A percentile compares a stretch with the other conserved stretches of the same genome.
Conservation (phyloP, 2,329 filamentous ascomycete species). For the Cytospora piceicola region DNA sequence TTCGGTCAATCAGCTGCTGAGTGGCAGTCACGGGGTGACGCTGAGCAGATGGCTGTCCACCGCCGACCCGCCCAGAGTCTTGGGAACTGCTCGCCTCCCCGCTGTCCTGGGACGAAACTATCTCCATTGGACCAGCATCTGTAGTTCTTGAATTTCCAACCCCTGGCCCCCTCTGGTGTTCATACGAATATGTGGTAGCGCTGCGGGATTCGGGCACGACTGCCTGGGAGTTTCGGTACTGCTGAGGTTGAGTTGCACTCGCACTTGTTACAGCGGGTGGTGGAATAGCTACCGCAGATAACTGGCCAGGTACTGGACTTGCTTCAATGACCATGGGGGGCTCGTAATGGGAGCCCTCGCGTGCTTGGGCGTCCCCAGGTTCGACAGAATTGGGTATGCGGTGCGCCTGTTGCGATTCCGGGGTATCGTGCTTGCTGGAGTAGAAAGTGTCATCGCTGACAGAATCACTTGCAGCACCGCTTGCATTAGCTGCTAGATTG, state of each 20-base stretch:
- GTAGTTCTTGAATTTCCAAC: conserved; percentile 28
- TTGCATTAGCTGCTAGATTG: conserved; percentile 58
- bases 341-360: conserved; percentile 43
- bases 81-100: conserved; percentile 48
- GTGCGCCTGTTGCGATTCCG: conserved; percentile 55
- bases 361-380: conserved; percentile 44
- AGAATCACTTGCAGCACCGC: conserved; percentile 69
- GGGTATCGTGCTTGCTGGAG: conserved; percentile 88
- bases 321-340: conserved; percentile 38
- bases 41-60: conserved; percentile 36
- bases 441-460: conserved; percentile 96
- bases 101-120: conserved; percentile 45
- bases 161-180: not conserved
- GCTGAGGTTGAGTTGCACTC: conserved; percentile 23
- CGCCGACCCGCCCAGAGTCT: conserved; percentile 45
- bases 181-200: conserved; percentile 2
- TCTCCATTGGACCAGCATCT: conserved; percentile 32
- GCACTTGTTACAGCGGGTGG: conserved; percentile 19
- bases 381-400: conserved; percentile 49
- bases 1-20: conserved; percentile 44
- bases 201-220: conserved; percentile 1
- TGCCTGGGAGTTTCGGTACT: conserved; percentile 15
- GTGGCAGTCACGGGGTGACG: conserved; percentile 39
- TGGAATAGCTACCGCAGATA: conserved; percentile 26
- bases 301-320: conserved; percentile 30